Percentiles rank a stretch among this genome's conserved stretches.
phyloP scores from a whole-genome alignment of 129 eudicot genomes.

The Erigeron canadensis region DNA sequence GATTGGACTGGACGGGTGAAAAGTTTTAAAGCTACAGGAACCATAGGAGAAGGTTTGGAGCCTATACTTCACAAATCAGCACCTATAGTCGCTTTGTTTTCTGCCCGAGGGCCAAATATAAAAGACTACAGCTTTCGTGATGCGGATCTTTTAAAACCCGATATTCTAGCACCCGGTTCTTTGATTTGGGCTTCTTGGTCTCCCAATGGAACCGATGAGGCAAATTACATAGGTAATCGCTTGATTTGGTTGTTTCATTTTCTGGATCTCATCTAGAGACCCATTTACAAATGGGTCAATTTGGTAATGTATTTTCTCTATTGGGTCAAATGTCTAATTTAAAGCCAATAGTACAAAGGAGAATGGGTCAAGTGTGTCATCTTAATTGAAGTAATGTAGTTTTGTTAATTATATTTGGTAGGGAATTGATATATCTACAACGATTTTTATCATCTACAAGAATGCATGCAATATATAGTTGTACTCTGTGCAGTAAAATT shows the following conservation, averaged over 20 bases:
- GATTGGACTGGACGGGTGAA: slow-evolving; percentile 97
- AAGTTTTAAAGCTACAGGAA: slow-evolving; percentile 78
- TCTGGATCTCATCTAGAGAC: not conserved
- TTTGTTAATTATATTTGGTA: no score
- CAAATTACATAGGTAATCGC: slow-evolving; percentile 69
- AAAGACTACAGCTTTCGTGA: slow-evolving; percentile 87
- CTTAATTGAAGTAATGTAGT: no score
- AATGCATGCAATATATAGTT: no score
- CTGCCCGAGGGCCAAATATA: slow-evolving; percentile 94
- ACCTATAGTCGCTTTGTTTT: slow-evolving; percentile 89
- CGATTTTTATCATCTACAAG: no score
- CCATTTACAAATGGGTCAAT: no score
- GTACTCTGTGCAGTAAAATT: no score
- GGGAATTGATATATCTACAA: no score
- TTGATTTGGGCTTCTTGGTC: slow-evolving; percentile 99
- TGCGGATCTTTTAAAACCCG: slow-evolving; percentile 95
- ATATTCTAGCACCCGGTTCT: slow-evolving; percentile 94
- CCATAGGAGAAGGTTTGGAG: slow-evolving; percentile 77
- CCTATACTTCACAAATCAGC: slow-evolving; percentile 90
- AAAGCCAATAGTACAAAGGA: no score
- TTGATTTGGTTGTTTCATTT: slow-evolving; percentile 20
- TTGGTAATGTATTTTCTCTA: no score
- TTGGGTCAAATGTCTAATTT: no score
- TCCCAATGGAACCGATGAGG: slow-evolving; percentile 96
- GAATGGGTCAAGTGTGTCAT: no score